These are phyloP conservation scores for Lagerstroemia speciosa DNA, from an alignment of 345 rosid species.

Conservation along the genomic window DNA sequence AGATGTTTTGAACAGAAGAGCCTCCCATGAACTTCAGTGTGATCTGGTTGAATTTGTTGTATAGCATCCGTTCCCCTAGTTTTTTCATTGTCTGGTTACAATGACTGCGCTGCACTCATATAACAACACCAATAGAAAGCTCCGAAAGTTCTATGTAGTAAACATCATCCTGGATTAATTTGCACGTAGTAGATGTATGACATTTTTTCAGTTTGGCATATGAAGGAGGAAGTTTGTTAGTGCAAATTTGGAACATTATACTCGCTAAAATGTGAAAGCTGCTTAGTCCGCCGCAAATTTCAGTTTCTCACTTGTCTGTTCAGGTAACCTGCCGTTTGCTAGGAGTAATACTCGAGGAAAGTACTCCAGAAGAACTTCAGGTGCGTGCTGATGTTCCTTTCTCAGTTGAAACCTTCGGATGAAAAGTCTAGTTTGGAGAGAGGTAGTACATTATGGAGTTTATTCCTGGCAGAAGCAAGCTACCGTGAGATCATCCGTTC, in stretches of 20 bases:
- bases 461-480: conserved; percentile 58
- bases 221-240: background rate
- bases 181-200: background rate
- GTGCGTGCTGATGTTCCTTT: conserved; percentile 16
- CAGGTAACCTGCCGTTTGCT: conserved; percentile 92
- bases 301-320: conserved; percentile 5
- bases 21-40: background rate
- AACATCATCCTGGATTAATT: background rate
- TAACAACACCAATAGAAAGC: too few species aligned
- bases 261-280: background rate
- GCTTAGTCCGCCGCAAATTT: background rate
- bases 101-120: too few species aligned
- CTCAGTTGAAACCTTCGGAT: conserved; percentile 8
- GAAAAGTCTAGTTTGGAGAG: conserved; percentile 7
- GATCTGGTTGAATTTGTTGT: background rate
- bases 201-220: too few species aligned
- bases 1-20: background rate
- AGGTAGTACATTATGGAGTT: conserved; percentile 9
- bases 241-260: background rate
- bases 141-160: background rate
- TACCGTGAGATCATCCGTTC: conserved; percentile 77
- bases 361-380: conserved; percentile 83
- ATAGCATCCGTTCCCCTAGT: background rate
- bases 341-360: conserved; percentile 87
- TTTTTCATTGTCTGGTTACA: too few species aligned